Percentiles rank a stretch among this genome's conserved stretches.
These are phyloP conservation scores for Coemansia sp. DNA, from an alignment of 192 early-diverging fungal genomes.

Conservation along the genomic window DNA sequence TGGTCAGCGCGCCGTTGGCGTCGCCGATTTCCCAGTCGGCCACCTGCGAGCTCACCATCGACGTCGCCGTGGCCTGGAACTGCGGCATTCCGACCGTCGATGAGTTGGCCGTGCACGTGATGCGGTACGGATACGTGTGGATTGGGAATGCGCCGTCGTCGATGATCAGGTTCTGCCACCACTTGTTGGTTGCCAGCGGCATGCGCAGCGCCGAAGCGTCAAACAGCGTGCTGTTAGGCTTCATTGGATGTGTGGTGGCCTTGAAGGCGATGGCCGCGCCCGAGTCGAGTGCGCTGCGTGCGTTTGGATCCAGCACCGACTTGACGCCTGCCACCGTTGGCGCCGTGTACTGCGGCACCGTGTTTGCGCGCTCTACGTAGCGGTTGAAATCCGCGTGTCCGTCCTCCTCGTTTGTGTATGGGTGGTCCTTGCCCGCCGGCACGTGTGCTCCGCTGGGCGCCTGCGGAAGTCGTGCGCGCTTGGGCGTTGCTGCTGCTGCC, in stretches of 20 bases:
- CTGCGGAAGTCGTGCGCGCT: conserved; percentile 28
- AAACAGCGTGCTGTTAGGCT: conserved; percentile 36
- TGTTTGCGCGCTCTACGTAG: neutral
- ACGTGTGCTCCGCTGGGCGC: conserved; percentile 45
- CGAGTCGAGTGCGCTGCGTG: conserved; percentile 38
- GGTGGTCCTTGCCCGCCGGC: conserved; percentile 32
- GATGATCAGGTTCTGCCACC: conserved; percentile 56
- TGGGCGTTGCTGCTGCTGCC: conserved; percentile 13
- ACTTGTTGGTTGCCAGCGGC: conserved; percentile 52
- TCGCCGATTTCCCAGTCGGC: conserved; percentile 39
- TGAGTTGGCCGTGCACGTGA: conserved; percentile 29
- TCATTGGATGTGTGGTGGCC: conserved; percentile 13
- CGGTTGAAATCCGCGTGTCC: conserved; percentile 24
- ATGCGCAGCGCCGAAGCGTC: conserved; percentile 13
- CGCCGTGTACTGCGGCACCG: conserved; percentile 21
- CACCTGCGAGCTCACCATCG: conserved; percentile 27
- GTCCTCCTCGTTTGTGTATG: conserved; percentile 20
- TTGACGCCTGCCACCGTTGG: conserved; percentile 26
- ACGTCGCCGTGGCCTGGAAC: conserved; percentile 12
- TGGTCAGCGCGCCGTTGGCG: conserved; percentile 18
- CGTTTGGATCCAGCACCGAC: conserved; percentile 33
- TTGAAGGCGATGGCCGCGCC: conserved; percentile 14
- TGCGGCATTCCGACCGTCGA: conserved; percentile 38
- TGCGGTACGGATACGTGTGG: conserved; percentile 53
- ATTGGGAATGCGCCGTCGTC: conserved; percentile 42